phyloP scores from a whole-genome alignment of 768 basidiomycete species.

The Brasilioporus rufonigricans region DNA sequence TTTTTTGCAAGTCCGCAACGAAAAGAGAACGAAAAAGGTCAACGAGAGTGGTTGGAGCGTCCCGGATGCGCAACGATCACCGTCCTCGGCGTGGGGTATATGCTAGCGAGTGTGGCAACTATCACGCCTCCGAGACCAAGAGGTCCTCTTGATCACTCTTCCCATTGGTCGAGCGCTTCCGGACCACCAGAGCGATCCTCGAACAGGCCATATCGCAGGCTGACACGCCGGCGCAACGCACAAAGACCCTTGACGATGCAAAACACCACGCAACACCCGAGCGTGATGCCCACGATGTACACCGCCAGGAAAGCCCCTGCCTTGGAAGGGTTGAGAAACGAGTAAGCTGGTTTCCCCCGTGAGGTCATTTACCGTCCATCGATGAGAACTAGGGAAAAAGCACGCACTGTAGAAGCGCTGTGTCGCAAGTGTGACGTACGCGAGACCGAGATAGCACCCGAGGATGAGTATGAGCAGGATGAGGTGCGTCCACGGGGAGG shows the following conservation, averaged over 20 bases:
- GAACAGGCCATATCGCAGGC: constrained; percentile 14
- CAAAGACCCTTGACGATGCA: constrained; percentile 42
- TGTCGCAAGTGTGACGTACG: constrained; percentile 61
- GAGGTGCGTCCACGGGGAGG: constrained; percentile 52
- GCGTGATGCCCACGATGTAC: constrained; percentile 60
- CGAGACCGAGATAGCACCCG: constrained; percentile 58
- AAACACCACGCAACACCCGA: constrained; percentile 54
- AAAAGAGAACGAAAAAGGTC: background rate
- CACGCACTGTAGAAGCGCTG: constrained; percentile 65
- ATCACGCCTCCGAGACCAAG: background rate
- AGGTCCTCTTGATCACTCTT: constrained; percentile 34
- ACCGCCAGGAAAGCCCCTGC: constrained; percentile 47
- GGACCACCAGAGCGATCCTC: background rate
- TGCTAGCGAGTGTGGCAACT: too few species aligned
- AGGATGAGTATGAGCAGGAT: constrained; percentile 48
- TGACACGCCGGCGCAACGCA: constrained; percentile 36
- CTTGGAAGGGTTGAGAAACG: constrained; percentile 56
- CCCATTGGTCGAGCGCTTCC: constrained; percentile 45
- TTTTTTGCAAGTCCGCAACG: background rate
- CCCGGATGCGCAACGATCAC: background rate
- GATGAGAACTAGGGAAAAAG: constrained; percentile 2
- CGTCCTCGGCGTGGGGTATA: background rate
- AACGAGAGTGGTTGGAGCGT: background rate
- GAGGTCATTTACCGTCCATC: constrained; percentile 1
- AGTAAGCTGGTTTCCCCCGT: constrained; percentile 52